A percentile compares a stretch with the other conserved stretches of the same genome.
Conservation (phyloP, 176 grass and related monocot genomes). For the Phoenix dactylifera region DNA sequence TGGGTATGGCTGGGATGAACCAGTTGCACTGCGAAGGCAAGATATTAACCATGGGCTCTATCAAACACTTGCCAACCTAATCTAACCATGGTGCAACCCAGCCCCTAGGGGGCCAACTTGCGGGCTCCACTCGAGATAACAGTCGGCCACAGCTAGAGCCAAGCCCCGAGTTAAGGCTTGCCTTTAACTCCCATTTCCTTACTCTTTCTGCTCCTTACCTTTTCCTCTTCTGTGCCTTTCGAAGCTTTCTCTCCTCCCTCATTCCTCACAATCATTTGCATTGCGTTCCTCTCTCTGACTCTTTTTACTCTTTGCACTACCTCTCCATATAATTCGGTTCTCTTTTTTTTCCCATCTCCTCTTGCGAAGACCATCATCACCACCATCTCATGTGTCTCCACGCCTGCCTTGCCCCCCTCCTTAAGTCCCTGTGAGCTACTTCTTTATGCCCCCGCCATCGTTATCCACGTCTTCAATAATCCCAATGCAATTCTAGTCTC, state of each 20-base stretch:
- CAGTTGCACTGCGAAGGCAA: too few species aligned
- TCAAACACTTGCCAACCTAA: too few species aligned
- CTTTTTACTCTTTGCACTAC: not conserved
- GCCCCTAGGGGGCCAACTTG: too few species aligned
- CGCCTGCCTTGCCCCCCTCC: constrained; percentile 1
- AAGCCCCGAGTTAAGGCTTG: not conserved
- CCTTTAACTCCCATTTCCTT: not conserved
- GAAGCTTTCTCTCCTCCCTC: not conserved
- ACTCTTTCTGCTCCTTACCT: not conserved
- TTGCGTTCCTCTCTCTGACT: not conserved
- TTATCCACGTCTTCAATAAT: not conserved
- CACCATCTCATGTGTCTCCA: constrained; percentile 10
- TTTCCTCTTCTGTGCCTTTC: not conserved
- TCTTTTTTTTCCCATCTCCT: not conserved
- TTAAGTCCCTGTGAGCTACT: constrained; percentile 2
- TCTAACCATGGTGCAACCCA: too few species aligned
- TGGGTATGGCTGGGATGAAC: too few species aligned
- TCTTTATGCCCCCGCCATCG: not conserved
- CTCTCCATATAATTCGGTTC: constrained; percentile 5
- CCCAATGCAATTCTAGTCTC: too few species aligned
- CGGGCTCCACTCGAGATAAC: too few species aligned
- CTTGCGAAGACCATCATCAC: constrained; percentile 5
- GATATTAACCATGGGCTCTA: too few species aligned
- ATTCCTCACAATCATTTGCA: too few species aligned
- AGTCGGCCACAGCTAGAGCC: not conserved